These are phyloP conservation scores for Penicillium janthinellum DNA, from an alignment of 2,329 filamentous ascomycete genomes.

Conservation along the genomic window DNA sequence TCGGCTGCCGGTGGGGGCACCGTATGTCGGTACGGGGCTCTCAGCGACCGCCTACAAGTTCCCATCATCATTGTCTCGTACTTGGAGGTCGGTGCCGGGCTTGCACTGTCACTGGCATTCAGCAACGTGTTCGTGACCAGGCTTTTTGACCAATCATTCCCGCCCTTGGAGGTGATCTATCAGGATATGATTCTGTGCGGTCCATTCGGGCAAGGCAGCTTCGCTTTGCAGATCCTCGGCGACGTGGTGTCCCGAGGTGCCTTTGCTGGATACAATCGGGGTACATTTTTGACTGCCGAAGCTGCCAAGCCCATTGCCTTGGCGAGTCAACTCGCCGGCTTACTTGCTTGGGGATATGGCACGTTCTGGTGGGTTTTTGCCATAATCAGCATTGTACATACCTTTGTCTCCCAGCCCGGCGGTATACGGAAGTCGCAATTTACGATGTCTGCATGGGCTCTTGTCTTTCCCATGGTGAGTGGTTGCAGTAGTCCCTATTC, in stretches of 20 bases:
- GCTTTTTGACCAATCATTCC: slow-evolving; percentile 31
- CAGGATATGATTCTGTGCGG: slow-evolving; percentile 47
- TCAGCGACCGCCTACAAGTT: slow-evolving; percentile 35
- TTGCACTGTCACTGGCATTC: slow-evolving; percentile 37
- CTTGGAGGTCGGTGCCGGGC: slow-evolving; percentile 39
- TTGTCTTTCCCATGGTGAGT: slow-evolving; percentile 46
- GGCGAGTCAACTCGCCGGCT: slow-evolving; percentile 40
- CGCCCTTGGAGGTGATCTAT: slow-evolving; percentile 29
- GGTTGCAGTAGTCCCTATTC: not conserved
- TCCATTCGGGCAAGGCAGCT: slow-evolving; percentile 44
- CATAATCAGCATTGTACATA: slow-evolving; percentile 37
- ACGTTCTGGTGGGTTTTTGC: slow-evolving; percentile 50
- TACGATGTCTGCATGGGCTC: slow-evolving; percentile 37
- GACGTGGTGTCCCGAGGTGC: slow-evolving; percentile 32
- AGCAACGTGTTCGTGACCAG: slow-evolving; percentile 38
- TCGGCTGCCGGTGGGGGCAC: slow-evolving; percentile 43
- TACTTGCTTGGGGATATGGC: slow-evolving; percentile 45
- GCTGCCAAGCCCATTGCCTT: slow-evolving; percentile 37
- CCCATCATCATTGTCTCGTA: slow-evolving; percentile 47
- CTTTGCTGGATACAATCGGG: slow-evolving; percentile 38
- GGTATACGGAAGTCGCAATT: slow-evolving; percentile 30
- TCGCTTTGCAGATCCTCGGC: slow-evolving; percentile 44
- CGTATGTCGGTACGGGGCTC: slow-evolving; percentile 34
- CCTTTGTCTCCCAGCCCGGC: slow-evolving; percentile 23
- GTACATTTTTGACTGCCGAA: slow-evolving; percentile 35